phyloP scores from a whole-genome alignment of 345 rosid species.

The Linum lewisii region DNA sequence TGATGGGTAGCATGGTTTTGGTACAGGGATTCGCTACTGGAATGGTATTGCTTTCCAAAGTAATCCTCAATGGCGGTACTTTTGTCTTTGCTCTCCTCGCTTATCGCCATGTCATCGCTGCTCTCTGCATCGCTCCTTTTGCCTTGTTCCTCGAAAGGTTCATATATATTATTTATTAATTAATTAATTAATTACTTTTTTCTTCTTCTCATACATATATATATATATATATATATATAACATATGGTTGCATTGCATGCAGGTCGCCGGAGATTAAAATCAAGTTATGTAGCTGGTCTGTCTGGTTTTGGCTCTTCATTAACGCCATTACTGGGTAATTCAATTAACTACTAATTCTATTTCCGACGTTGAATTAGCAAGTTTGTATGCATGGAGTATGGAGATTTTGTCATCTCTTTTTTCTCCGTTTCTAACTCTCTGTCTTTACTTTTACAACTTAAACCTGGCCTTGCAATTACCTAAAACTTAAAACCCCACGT shows the following conservation, averaged over 20 bases:
- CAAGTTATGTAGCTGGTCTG: slow-evolving; percentile 18
- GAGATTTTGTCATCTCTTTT: too few relatives aligned
- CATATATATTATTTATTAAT: too few relatives aligned
- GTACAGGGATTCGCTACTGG: slow-evolving; percentile 39
- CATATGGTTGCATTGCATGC: neutral
- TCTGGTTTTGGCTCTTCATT: slow-evolving; percentile 33
- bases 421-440: too few relatives aligned
- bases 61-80: slow-evolving; percentile 27
- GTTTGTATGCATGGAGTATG: too few relatives aligned
- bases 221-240: too few relatives aligned
- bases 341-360: too few relatives aligned
- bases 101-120: slow-evolving; percentile 41
- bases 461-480: too few relatives aligned
- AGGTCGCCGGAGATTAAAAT: slow-evolving; percentile 20
- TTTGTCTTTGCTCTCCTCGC: slow-evolving; percentile 38
- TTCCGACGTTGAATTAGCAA: too few relatives aligned
- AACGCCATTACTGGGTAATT: slow-evolving; percentile 36
- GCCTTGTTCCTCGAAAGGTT: slow-evolving; percentile 41
- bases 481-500: too few relatives aligned
- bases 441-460: too few relatives aligned
- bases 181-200: too few relatives aligned
- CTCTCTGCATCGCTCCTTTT: slow-evolving; percentile 35
- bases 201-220: too few relatives aligned
- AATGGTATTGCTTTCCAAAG: slow-evolving; percentile 31
- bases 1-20: slow-evolving; percentile 25